Percentiles rank a stretch among this genome's conserved stretches.
These are phyloP conservation scores for Arthromyces matolae DNA, from an alignment of 768 basidiomycete genomes.

Conservation along the genomic window DNA sequence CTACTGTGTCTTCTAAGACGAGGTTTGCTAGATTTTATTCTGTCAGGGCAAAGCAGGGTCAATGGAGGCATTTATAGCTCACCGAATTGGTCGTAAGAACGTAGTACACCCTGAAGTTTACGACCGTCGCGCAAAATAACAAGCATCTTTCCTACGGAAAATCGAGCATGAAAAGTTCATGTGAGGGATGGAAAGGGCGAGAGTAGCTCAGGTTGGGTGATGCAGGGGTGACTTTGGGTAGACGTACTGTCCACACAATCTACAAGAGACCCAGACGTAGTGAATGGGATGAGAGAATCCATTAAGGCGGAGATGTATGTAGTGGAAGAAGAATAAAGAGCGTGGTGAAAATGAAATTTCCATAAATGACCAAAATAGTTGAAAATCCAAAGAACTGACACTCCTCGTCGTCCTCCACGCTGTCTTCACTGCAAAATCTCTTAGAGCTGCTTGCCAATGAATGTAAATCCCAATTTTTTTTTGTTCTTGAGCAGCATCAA, in stretches of 20 bases:
- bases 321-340: slow-evolving; percentile 11
- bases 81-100: slow-evolving; percentile 99
- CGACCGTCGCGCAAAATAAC: slow-evolving; percentile 94
- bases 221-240: slow-evolving; percentile 51
- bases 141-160: slow-evolving; percentile 89
- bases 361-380: not conserved
- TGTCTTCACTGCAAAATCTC: too few relatives aligned
- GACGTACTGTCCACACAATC: slow-evolving; percentile 99
- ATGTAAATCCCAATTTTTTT: too few relatives aligned
- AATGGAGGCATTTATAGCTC: slow-evolving; percentile 22
- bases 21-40: slow-evolving; percentile 94
- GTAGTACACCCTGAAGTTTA: slow-evolving; percentile 92
- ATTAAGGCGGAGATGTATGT: too few relatives aligned
- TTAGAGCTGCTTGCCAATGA: too few relatives aligned
- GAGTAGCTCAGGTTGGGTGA: slow-evolving; percentile 47
- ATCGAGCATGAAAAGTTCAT: slow-evolving; percentile 24
- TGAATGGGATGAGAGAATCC: slow-evolving; percentile 98
- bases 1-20: slow-evolving; percentile 92
- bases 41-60: too few relatives aligned
- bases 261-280: slow-evolving; percentile 96
- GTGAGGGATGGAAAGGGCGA: slow-evolving; percentile 25
- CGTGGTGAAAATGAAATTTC: not conserved
- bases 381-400: slow-evolving; percentile 1
- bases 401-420: too few relatives aligned
- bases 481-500: too few relatives aligned